Conservation (phyloP, 116 monocot genomes). For the Zostera marina region DNA sequence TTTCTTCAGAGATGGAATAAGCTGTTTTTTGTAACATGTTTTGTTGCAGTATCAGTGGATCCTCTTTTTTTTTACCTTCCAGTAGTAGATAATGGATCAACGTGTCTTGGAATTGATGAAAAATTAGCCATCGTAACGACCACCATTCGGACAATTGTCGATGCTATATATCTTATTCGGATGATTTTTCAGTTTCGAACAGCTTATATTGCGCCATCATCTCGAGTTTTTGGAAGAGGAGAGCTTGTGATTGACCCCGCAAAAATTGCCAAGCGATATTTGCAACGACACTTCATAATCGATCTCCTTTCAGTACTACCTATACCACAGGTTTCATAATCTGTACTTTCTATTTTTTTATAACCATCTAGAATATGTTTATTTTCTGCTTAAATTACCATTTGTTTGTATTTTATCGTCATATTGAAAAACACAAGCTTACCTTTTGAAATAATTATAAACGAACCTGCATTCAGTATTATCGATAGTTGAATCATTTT, state of each 20-base stretch:
- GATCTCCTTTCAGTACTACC: slow-evolving; percentile 80
- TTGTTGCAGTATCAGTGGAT: slow-evolving; percentile 65
- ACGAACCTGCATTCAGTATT: slow-evolving; percentile 40
- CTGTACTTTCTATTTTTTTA: not conserved
- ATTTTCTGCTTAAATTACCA: not conserved
- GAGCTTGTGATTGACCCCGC: slow-evolving; percentile 86
- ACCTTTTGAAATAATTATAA: slow-evolving; percentile 22
- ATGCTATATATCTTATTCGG: slow-evolving; percentile 58
- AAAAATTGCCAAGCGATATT: slow-evolving; percentile 52
- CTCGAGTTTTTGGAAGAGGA: slow-evolving; percentile 91
- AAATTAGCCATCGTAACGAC: slow-evolving; percentile 45
- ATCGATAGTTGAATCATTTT: slow-evolving; percentile 1
- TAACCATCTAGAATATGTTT: not conserved
- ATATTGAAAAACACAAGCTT: not conserved
- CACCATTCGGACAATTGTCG: slow-evolving; percentile 56
- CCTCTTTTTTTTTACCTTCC: slow-evolving; percentile 76
- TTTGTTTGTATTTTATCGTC: not conserved
- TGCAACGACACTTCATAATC: slow-evolving; percentile 42
- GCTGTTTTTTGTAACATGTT: slow-evolving; percentile 59
- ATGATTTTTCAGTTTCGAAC: slow-evolving; percentile 77
- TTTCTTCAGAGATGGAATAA: slow-evolving; percentile 58
- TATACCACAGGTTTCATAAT: slow-evolving; percentile 60
- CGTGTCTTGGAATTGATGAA: slow-evolving; percentile 60
- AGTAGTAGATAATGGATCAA: slow-evolving; percentile 18
- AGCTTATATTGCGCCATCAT: slow-evolving; percentile 78